Evolutionary conservation across 192 early-diverging fungal genomes (phyloP).

Genomic region (Gaertneriomyces semiglobifer): DNA sequence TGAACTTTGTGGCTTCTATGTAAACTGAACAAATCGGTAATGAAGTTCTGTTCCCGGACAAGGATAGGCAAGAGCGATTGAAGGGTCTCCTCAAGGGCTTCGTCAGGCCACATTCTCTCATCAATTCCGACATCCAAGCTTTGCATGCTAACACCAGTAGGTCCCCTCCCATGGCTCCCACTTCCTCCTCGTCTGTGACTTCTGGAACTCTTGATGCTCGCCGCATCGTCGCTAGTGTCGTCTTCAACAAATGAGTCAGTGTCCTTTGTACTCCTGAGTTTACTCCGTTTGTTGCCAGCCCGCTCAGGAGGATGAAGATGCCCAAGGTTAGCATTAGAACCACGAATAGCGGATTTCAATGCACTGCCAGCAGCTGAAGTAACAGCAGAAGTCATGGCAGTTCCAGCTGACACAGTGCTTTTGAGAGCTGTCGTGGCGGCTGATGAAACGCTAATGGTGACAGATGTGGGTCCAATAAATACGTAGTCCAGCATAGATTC

Average conservation of each 20-base stretch:
- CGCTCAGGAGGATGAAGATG: too few species aligned
- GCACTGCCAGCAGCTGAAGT: conserved; percentile 45
- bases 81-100: conserved; percentile 63
- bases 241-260: conserved; percentile 14
- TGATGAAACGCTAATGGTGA: neutral
- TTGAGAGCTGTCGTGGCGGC: neutral
- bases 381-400: conserved; percentile 27
- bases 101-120: conserved; percentile 52
- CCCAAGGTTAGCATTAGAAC: conserved; percentile 17
- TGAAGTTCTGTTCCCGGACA: conserved; percentile 86
- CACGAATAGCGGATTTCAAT: conserved; percentile 38
- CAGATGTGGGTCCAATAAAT: conserved; percentile 12
- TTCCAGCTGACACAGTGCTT: conserved; percentile 22
- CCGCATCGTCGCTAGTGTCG: conserved; percentile 25
- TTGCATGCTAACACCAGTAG: conserved; percentile 3
- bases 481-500: conserved; percentile 36
- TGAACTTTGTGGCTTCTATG: conserved; percentile 19
- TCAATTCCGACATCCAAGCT: conserved; percentile 37
- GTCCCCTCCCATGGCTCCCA: neutral
- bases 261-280: conserved; percentile 1
- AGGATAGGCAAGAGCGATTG: conserved; percentile 61
- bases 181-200: conserved; percentile 18
- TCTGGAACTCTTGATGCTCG: neutral
- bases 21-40: conserved; percentile 80
- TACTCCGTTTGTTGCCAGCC: neutral